phyloP scores from a whole-genome alignment of 768 basidiomycete genomes.

The Phanerodontia chrysosporium region DNA sequence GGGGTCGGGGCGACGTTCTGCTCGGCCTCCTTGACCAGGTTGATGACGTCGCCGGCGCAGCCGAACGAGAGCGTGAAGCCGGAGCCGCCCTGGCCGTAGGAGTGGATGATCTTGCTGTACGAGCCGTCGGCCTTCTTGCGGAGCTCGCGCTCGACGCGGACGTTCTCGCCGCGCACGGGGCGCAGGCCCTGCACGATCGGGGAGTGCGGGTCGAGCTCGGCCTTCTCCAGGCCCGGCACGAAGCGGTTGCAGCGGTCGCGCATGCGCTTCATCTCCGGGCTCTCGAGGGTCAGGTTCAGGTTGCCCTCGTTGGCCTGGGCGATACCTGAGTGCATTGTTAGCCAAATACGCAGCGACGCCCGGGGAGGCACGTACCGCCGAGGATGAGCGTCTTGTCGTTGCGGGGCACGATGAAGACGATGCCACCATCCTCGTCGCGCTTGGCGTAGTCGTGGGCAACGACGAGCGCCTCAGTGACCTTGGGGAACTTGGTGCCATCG shows the following conservation, averaged over 20 bases:
- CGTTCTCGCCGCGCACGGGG: conserved; percentile 15
- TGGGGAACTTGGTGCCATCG: conserved; percentile 33
- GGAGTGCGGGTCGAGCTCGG: conserved; percentile 14
- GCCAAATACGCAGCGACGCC: background rate
- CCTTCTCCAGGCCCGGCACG: conserved; percentile 15
- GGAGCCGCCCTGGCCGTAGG: conserved; percentile 20
- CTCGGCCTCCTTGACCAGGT: conserved; percentile 14
- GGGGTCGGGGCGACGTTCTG: conserved; percentile 10
- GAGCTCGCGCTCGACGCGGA: conserved; percentile 19
- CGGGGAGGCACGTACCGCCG: conserved; percentile 7
- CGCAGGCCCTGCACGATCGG: conserved; percentile 19
- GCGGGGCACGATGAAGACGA: conserved; percentile 26
- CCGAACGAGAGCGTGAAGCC: conserved; percentile 21
- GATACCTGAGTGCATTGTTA: conserved; percentile 6
- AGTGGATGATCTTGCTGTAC: conserved; percentile 18
- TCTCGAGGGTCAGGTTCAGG: conserved; percentile 19
- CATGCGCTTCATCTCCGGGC: conserved; percentile 16
- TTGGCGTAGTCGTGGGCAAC: conserved; percentile 29
- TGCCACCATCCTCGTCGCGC: conserved; percentile 26
- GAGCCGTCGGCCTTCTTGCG: conserved; percentile 10
- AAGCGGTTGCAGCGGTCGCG: conserved; percentile 15
- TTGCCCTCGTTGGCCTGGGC: conserved; percentile 16
- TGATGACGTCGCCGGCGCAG: conserved; percentile 19
- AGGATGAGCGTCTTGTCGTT: conserved; percentile 34
- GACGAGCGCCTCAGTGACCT: conserved; percentile 29